These are phyloP conservation scores for Candida dajiaensis DNA, from an alignment of 805 yeast species.

Conservation along the genomic window DNA sequence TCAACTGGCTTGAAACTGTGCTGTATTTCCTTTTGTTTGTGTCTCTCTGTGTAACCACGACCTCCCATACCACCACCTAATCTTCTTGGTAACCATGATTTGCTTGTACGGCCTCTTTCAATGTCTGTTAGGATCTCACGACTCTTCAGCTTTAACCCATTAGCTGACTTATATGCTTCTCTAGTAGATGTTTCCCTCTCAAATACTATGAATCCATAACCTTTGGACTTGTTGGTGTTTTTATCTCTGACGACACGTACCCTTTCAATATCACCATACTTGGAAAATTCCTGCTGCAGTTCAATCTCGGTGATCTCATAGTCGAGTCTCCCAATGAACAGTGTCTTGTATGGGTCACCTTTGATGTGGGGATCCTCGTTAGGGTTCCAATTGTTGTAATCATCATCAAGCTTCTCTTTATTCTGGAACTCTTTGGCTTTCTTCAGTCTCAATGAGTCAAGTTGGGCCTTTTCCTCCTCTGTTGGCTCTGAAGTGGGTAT, in stretches of 20 bases:
- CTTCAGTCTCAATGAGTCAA: slow-evolving; percentile 24
- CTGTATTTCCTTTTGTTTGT: slow-evolving; percentile 11
- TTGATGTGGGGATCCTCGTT: slow-evolving; percentile 45
- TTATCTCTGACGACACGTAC: slow-evolving; percentile 51
- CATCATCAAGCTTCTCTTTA: slow-evolving; percentile 29
- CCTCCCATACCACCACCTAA: slow-evolving; percentile 96
- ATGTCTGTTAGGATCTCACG: slow-evolving; percentile 62
- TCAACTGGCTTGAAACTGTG: slow-evolving; percentile 3
- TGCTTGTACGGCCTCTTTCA: slow-evolving; percentile 60
- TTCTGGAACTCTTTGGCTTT: slow-evolving; percentile 18
- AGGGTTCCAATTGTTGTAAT: slow-evolving; percentile 47
- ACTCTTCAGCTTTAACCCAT: slow-evolving; percentile 45
- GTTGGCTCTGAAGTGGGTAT: slow-evolving; percentile 12
- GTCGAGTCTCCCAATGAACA: slow-evolving; percentile 70
- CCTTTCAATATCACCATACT: slow-evolving; percentile 67
- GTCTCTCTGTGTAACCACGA: slow-evolving; percentile 47
- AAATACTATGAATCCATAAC: slow-evolving; percentile 81
- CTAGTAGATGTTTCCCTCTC: slow-evolving; percentile 54
- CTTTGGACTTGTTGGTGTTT: slow-evolving; percentile 51
- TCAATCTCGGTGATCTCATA: slow-evolving; percentile 64
- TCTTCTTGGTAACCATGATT: slow-evolving; percentile 67
- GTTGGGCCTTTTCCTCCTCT: slow-evolving; percentile 26
- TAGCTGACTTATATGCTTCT: slow-evolving; percentile 53
- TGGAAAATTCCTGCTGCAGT: slow-evolving; percentile 51
- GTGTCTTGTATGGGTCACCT: slow-evolving; percentile 73